Percentiles rank a stretch among this genome's conserved stretches.
These are phyloP conservation scores for Nemania diffusa DNA, from an alignment of 2,329 filamentous ascomycete genomes.

Conservation along the genomic window DNA sequence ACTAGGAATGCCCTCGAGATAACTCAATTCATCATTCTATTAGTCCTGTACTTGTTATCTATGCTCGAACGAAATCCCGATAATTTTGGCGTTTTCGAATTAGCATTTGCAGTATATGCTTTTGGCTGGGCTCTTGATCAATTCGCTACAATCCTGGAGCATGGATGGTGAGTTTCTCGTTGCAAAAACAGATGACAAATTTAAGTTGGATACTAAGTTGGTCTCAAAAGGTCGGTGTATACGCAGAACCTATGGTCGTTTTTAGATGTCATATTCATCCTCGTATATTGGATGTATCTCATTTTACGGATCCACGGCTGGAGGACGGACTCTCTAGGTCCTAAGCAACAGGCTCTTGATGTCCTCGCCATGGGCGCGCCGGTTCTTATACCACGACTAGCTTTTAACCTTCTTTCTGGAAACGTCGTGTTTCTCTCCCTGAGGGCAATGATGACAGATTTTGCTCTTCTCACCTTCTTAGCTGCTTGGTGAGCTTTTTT, in stretches of 20 bases:
- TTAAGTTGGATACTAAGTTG: constrained; percentile 1
- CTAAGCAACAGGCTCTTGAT: constrained; percentile 76
- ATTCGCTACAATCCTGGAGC: constrained; percentile 79
- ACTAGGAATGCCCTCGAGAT: constrained; percentile 81
- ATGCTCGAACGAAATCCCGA: constrained; percentile 75
- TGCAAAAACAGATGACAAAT: too few species aligned
- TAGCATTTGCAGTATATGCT: constrained; percentile 76
- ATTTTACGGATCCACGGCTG: constrained; percentile 74
- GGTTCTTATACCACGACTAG: constrained; percentile 79
- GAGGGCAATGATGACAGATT: constrained; percentile 86
- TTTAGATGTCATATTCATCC: constrained; percentile 80
- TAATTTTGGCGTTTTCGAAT: constrained; percentile 67
- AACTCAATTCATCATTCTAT: constrained; percentile 75
- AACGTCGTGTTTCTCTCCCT: constrained; percentile 86
- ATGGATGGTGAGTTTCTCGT: constrained; percentile 64
- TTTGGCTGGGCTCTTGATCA: constrained; percentile 84
- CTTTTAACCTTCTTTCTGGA: constrained; percentile 84
- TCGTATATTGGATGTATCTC: constrained; percentile 76
- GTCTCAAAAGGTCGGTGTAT: constrained; percentile 75
- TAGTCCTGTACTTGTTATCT: constrained; percentile 75
- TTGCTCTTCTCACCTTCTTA: constrained; percentile 78
- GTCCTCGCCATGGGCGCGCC: constrained; percentile 83
- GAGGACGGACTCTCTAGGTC: constrained; percentile 57
- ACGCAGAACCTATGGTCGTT: constrained; percentile 92
- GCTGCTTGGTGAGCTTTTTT: constrained; percentile 68